These are phyloP conservation scores for Betula pendula DNA, from an alignment of 306 rosid genomes.

Conservation along the genomic window DNA sequence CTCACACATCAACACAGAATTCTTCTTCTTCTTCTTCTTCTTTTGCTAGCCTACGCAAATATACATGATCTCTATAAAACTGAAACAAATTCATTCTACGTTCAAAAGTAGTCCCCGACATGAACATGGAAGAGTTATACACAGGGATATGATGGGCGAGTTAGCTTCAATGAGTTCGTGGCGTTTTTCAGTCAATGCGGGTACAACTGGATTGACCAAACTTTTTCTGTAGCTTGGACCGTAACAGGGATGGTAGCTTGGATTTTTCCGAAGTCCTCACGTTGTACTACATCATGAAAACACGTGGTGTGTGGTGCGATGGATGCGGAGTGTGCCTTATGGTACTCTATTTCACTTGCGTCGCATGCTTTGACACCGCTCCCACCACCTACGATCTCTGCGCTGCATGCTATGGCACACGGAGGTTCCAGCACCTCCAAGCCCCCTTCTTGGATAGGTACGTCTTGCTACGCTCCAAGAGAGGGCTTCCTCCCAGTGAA, in stretches of 20 bases:
- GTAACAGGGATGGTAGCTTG: not conserved
- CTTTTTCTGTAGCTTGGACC: not conserved
- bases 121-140: no score
- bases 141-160: conserved; percentile 11
- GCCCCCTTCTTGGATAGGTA: conserved; percentile 2
- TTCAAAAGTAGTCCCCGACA: no score
- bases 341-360: conserved; percentile 21
- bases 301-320: conserved; percentile 9
- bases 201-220: not conserved
- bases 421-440: not conserved
- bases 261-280: conserved; percentile 20
- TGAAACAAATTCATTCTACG: no score
- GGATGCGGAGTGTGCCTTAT: not conserved
- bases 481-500: not conserved
- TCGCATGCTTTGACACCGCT: conserved; percentile 2
- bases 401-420: not conserved
- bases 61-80: no score
- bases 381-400: conserved; percentile 8
- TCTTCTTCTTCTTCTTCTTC: no score
- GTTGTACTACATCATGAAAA: conserved; percentile 25
- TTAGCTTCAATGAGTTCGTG: conserved; percentile 5
- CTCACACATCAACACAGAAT: no score
- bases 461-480: not conserved
- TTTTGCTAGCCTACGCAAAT: no score
- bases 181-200: conserved; percentile 4